Evolutionary conservation across 345 rosid genomes (phyloP).

Genomic region (Melaleuca alternifolia): DNA sequence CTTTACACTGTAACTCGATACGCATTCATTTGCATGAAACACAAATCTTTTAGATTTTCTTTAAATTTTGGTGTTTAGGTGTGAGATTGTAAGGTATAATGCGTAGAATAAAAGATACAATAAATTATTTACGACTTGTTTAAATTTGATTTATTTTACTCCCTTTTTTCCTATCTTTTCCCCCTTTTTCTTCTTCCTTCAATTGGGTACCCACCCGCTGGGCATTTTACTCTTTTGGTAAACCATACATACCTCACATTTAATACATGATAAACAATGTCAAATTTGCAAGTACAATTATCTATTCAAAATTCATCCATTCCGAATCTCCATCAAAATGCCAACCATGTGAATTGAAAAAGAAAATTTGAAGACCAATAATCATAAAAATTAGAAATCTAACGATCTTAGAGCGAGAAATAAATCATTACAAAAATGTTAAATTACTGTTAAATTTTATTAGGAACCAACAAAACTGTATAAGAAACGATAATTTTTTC

Average conservation of each 20-base stretch:
- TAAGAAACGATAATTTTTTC: background rate
- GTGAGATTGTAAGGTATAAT: background rate
- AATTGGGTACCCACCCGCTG: background rate
- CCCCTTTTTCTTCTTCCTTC: background rate
- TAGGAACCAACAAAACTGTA: background rate
- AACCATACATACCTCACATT: too few relatives aligned
- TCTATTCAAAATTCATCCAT: too few relatives aligned
- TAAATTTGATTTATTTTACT: background rate
- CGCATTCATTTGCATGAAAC: fast-evolving
- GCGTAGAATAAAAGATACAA: background rate
- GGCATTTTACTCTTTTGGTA: too few relatives aligned
- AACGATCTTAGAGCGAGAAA: too few relatives aligned
- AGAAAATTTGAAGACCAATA: too few relatives aligned
- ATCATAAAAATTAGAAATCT: background rate
- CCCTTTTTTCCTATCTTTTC: background rate
- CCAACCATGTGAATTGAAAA: too few relatives aligned
- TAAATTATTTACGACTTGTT: background rate
- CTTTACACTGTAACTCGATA: background rate
- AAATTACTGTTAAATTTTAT: too few relatives aligned
- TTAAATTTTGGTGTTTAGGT: background rate
- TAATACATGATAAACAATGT: too few relatives aligned
- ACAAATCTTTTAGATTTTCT: background rate
- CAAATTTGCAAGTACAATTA: too few relatives aligned
- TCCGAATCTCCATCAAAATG: too few relatives aligned
- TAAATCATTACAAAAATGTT: background rate